A percentile compares a stretch with the other conserved stretches of the same genome.
Conservation (phyloP, 176 grass and related monocot species). For the Miscanthus lutarioriparius region DNA sequence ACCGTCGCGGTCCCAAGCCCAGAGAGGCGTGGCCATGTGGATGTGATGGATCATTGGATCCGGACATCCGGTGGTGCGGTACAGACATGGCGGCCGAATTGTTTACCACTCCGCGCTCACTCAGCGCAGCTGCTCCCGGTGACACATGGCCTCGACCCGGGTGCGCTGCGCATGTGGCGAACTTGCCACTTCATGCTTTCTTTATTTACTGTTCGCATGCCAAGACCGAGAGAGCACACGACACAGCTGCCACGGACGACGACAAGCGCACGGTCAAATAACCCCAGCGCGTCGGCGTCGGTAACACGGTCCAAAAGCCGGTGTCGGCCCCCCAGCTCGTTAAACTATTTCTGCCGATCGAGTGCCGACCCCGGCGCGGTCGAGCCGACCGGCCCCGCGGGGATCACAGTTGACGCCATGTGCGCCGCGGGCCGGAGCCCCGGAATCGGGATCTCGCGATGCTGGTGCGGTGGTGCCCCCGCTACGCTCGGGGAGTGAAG, state of each 20-base stretch:
- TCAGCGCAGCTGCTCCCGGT: neutral
- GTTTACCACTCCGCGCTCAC: neutral
- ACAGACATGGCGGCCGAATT: neutral
- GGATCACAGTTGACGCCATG: neutral
- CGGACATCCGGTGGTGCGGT: neutral
- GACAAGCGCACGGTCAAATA: neutral
- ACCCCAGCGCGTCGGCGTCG: no score
- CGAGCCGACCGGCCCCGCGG: no score
- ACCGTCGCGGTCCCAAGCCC: neutral
- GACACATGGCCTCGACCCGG: slow-evolving; percentile 6
- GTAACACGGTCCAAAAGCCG: no score
- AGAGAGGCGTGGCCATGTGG: neutral
- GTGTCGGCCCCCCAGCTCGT: neutral
- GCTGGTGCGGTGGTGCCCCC: neutral
- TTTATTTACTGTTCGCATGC: neutral
- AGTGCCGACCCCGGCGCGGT: no score
- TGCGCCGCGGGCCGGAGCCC: neutral
- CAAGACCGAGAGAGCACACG: neutral
- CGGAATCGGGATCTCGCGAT: neutral
- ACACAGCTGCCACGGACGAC: no score
- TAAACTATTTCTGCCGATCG: neutral
- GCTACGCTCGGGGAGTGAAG: neutral
- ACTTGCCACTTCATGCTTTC: neutral
- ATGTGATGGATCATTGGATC: neutral
- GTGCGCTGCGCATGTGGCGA: neutral